phyloP scores from a whole-genome alignment of 495 filamentous ascomycete genomes.

The Daldinia concentrica region DNA sequence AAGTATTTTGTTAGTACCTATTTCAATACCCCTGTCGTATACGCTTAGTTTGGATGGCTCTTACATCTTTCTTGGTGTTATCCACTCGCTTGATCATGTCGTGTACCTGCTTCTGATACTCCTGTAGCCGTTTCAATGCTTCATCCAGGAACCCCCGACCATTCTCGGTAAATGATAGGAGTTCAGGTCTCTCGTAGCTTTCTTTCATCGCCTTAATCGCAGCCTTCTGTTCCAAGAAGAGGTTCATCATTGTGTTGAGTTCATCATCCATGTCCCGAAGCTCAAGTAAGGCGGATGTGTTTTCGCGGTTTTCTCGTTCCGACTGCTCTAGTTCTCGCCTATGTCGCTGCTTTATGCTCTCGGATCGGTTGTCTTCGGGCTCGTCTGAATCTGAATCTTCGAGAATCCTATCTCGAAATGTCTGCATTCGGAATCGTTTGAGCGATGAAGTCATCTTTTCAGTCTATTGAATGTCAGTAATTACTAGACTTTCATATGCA shows the following conservation, averaged over 20 bases:
- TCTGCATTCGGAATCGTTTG: slow-evolving; percentile 66
- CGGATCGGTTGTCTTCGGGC: slow-evolving; percentile 53
- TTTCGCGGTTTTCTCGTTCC: slow-evolving; percentile 66
- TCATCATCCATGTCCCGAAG: slow-evolving; percentile 75
- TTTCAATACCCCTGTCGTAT: neutral
- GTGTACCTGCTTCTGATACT: slow-evolving; percentile 64
- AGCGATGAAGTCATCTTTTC: slow-evolving; percentile 71
- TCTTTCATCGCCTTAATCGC: slow-evolving; percentile 61
- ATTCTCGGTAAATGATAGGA: slow-evolving; percentile 46
- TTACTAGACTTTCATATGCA: neutral
- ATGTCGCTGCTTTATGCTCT: slow-evolving; percentile 59
- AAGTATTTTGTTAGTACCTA: neutral
- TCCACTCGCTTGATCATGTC: slow-evolving; percentile 67
- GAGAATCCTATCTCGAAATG: slow-evolving; percentile 54
- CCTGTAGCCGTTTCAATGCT: slow-evolving; percentile 61
- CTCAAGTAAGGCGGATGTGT: slow-evolving; percentile 71
- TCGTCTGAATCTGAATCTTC: slow-evolving; percentile 62
- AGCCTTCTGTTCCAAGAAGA: slow-evolving; percentile 66
- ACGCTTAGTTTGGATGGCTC: neutral
- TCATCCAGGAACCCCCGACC: slow-evolving; percentile 60
- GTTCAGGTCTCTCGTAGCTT: slow-evolving; percentile 48
- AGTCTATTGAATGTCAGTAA: slow-evolving; percentile 52
- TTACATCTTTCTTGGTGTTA: slow-evolving; percentile 56
- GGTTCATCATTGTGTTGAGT: slow-evolving; percentile 63
- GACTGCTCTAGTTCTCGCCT: slow-evolving; percentile 60